A percentile compares a stretch with the other conserved stretches of the same genome.
These are phyloP conservation scores for Lactarius quietus DNA, from an alignment of 768 basidiomycete species.

Conservation along the genomic window DNA sequence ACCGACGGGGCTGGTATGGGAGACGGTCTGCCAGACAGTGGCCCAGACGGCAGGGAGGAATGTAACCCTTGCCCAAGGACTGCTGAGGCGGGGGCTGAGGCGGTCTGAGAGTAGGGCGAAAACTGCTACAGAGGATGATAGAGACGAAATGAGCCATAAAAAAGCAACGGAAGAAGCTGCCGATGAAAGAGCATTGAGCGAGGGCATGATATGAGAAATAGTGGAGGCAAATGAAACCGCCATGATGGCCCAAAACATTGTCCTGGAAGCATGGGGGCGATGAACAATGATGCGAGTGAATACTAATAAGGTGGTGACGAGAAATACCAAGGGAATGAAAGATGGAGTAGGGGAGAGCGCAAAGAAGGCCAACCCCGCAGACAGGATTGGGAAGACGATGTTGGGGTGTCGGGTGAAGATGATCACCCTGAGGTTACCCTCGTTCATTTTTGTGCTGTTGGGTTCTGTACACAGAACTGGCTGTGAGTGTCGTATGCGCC, in stretches of 20 bases:
- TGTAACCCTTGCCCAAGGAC: conserved; percentile 44
- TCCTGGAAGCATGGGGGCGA: conserved; percentile 14
- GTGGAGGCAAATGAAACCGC: conserved; percentile 30
- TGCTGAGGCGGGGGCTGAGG: conserved; percentile 33
- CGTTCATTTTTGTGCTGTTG: not conserved
- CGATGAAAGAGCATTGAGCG: conserved; percentile 52
- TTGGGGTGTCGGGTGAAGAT: conserved; percentile 25
- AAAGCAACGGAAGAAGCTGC: conserved; percentile 45
- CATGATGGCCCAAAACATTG: conserved; percentile 24
- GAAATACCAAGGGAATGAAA: conserved; percentile 30
- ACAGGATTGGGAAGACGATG: conserved; percentile 12
- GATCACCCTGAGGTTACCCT: conserved; percentile 2
- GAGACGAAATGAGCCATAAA: conserved; percentile 40
- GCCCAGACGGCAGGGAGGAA: conserved; percentile 73
- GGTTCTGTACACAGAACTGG: not conserved
- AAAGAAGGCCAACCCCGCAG: conserved; percentile 12
- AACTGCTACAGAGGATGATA: conserved; percentile 41
- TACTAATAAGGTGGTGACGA: conserved; percentile 31
- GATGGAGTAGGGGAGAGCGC: conserved; percentile 34
- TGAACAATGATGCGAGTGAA: conserved; percentile 26
- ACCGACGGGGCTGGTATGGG: conserved; percentile 62
- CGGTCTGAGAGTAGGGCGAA: conserved; percentile 39
- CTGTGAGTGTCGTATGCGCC: not conserved
- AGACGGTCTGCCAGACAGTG: conserved; percentile 51
- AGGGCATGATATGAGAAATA: conserved; percentile 31